A percentile compares a stretch with the other conserved stretches of the same genome.
Conservation (phyloP, 2,329 filamentous ascomycete genomes). For the Penicillium thymicola region DNA sequence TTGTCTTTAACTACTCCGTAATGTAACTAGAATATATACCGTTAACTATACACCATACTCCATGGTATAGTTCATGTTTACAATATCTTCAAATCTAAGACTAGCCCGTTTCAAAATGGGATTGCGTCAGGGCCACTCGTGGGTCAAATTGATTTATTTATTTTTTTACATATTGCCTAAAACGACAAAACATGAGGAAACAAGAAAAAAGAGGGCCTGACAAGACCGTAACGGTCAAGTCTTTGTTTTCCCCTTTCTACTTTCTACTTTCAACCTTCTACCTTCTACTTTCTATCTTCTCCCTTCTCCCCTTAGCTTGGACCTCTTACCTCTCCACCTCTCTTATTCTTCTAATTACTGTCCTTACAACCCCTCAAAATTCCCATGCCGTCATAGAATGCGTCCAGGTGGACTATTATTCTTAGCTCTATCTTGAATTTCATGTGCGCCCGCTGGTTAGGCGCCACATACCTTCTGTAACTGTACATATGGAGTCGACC, state of each 20-base stretch:
- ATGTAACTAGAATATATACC: background rate
- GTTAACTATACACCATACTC: background rate
- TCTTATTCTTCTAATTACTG: background rate
- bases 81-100: background rate
- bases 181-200: slow-evolving; percentile 4
- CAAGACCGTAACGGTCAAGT: background rate
- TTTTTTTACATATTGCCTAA: background rate
- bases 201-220: background rate
- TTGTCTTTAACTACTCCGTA: too few species aligned
- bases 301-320: slow-evolving; percentile 1
- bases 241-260: background rate
- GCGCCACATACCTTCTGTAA: slow-evolving; percentile 12
- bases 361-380: slow-evolving; percentile 6
- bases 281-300: background rate
- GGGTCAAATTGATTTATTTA: background rate
- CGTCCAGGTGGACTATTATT: slow-evolving; percentile 29
- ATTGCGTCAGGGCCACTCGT: slow-evolving; percentile 7
- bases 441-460: slow-evolving; percentile 25
- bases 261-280: background rate
- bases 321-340: background rate
- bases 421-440: slow-evolving; percentile 6
- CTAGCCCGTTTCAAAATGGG: slow-evolving; percentile 2
- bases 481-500: slow-evolving; percentile 24
- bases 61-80: background rate
- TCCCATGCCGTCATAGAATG: slow-evolving; percentile 30